A percentile compares a stretch with the other conserved stretches of the same genome.
Conservation (phyloP, 208 protist species). For the Crithidia thermophila region DNA sequence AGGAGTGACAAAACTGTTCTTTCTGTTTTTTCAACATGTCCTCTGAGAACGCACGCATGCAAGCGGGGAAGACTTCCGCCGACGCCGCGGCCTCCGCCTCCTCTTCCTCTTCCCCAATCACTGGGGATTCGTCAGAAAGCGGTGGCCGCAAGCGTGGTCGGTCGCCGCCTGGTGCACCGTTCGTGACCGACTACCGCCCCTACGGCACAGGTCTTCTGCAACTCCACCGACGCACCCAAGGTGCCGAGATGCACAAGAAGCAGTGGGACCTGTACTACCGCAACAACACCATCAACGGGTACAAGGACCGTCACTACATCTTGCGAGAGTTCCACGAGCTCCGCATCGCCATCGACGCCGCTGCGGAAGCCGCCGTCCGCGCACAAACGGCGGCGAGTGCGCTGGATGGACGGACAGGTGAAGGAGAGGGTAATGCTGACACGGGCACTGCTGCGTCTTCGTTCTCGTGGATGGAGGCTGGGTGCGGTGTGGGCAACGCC, state of each 20-base stretch:
- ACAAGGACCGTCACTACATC: slow-evolving; percentile 92
- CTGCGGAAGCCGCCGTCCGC: slow-evolving; percentile 1
- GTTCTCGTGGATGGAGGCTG: slow-evolving; percentile 89
- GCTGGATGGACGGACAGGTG: background rate
- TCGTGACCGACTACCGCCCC: slow-evolving; percentile 79
- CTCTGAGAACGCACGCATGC: too few species aligned
- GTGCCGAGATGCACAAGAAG: slow-evolving; percentile 40
- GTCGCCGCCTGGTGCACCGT: slow-evolving; percentile 50
- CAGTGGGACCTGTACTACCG: slow-evolving; percentile 92
- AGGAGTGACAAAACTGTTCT: too few species aligned
- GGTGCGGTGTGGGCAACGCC: slow-evolving; percentile 96
- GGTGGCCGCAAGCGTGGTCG: slow-evolving; percentile 31
- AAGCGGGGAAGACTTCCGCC: too few species aligned
- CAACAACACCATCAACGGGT: slow-evolving; percentile 90
- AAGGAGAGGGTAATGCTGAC: background rate
- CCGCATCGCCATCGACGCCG: slow-evolving; percentile 46
- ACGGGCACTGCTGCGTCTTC: background rate
- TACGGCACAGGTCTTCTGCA: slow-evolving; percentile 69
- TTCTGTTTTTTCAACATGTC: too few species aligned
- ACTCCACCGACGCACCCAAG: slow-evolving; percentile 4
- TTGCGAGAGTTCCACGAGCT: slow-evolving; percentile 86
- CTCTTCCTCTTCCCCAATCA: background rate
- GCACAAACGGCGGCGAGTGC: background rate
- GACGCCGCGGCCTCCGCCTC: background rate
- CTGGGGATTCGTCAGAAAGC: too few species aligned